Conservation (phyloP, 331 rosid species). For the Phaseolus coccineus region DNA sequence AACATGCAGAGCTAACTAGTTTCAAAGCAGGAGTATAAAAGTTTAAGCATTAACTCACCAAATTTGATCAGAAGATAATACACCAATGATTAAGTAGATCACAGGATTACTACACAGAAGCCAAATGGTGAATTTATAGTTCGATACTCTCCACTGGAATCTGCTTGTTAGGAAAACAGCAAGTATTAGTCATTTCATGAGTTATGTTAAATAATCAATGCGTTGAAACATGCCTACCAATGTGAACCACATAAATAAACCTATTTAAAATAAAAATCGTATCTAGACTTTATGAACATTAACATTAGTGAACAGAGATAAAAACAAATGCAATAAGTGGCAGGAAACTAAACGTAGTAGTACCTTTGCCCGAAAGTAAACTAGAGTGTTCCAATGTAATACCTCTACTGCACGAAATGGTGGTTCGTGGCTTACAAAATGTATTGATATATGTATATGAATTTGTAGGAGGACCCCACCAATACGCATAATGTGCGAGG, state of each 20-base stretch:
- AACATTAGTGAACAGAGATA: constrained; percentile 33
- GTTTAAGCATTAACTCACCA: constrained; percentile 16
- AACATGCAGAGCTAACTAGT: constrained; percentile 16
- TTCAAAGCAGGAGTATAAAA: constrained; percentile 34
- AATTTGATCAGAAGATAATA: constrained; percentile 21
- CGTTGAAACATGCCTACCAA: constrained; percentile 37
- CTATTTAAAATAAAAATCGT: constrained; percentile 7
- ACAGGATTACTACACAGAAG: background rate
- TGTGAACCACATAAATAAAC: constrained; percentile 29
- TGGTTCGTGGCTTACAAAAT: constrained; percentile 13
- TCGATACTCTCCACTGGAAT: background rate
- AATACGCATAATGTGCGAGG: constrained; percentile 40
- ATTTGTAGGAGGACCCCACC: constrained; percentile 47
- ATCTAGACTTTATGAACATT: constrained; percentile 1
- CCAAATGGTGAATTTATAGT: constrained; percentile 23
- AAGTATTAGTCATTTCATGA: constrained; percentile 12
- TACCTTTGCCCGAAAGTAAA: constrained; percentile 34
- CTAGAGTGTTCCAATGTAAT: constrained; percentile 15
- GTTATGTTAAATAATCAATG: constrained; percentile 35
- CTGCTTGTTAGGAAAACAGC: background rate
- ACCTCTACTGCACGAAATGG: constrained; percentile 25
- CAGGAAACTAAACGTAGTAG: constrained; percentile 22
- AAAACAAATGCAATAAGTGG: background rate
- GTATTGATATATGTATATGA: constrained; percentile 30
- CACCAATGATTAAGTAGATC: constrained; percentile 19